Conservation (phyloP, 192 early-diverging fungal genomes). For the Mortierella antarctica region DNA sequence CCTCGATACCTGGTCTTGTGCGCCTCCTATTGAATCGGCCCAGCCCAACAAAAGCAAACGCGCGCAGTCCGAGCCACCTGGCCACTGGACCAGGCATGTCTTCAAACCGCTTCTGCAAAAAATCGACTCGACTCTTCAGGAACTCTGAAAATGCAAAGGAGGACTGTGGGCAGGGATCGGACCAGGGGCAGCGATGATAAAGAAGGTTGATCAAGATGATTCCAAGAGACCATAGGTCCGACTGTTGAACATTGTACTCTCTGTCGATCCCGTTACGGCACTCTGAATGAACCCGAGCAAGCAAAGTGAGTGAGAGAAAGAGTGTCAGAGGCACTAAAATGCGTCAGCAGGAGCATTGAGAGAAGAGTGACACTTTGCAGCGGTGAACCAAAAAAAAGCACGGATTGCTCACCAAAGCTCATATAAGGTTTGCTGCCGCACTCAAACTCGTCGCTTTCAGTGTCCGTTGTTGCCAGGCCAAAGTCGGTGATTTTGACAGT, state of each 20-base stretch:
- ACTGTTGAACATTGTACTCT: slow-evolving; percentile 67
- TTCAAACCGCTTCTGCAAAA: slow-evolving; percentile 64
- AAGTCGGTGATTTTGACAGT: slow-evolving; percentile 89
- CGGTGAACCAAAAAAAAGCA: not conserved
- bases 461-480: slow-evolving; percentile 88
- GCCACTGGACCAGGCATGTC: slow-evolving; percentile 69
- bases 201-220: slow-evolving; percentile 79
- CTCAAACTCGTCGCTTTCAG: slow-evolving; percentile 85
- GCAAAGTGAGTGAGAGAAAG: not conserved
- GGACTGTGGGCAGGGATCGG: slow-evolving; percentile 67
- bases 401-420: slow-evolving; percentile 54
- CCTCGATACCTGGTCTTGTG: slow-evolving; percentile 17
- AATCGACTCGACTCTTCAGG: slow-evolving; percentile 66
- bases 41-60: slow-evolving; percentile 58
- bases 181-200: slow-evolving; percentile 80
- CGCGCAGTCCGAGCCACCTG: slow-evolving; percentile 67
- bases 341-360: not conserved
- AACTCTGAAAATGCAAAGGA: slow-evolving; percentile 73
- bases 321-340: not conserved
- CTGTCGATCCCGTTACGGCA: slow-evolving; percentile 56
- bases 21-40: slow-evolving; percentile 15
- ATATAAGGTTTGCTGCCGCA: slow-evolving; percentile 79
- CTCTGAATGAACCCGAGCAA: slow-evolving; percentile 26
- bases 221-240: slow-evolving; percentile 80
- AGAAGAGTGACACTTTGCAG: not conserved